Percentiles rank a stretch among this genome's conserved stretches.
Conservation (phyloP, 306 rosid species). For the Pyrus betulifolia region DNA sequence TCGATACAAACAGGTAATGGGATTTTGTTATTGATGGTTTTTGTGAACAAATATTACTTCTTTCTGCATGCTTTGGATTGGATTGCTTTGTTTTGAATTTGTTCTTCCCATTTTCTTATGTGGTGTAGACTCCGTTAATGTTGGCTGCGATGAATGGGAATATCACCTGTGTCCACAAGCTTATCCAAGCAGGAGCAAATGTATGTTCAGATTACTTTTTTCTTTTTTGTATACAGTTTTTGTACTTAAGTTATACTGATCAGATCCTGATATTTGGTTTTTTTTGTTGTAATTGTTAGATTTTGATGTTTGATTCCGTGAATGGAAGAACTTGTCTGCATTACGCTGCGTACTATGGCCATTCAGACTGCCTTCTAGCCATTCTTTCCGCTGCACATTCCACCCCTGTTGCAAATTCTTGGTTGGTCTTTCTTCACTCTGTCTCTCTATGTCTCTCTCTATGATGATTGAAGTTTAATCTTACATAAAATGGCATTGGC, state of each 20-base stretch:
- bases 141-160: conserved; percentile 84
- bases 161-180: conserved; percentile 52
- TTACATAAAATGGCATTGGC: conserved; percentile 14
- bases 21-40: background rate
- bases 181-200: conserved; percentile 79
- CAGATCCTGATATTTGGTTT: conserved; percentile 7
- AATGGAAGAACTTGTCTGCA: conserved; percentile 81
- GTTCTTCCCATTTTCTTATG: background rate
- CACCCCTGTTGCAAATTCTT: conserved; percentile 62
- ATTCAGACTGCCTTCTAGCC: conserved; percentile 65
- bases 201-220: conserved; percentile 27
- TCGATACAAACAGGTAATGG: conserved; percentile 59
- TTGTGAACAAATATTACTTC: background rate
- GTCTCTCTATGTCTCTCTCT: background rate
- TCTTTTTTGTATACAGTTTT: background rate
- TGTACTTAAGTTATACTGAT: background rate
- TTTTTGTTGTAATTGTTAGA: conserved; percentile 34
- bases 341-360: conserved; percentile 76
- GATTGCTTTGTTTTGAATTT: background rate
- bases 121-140: conserved; percentile 70
- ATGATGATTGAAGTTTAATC: background rate
- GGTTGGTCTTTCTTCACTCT: conserved; percentile 32
- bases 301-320: conserved; percentile 75
- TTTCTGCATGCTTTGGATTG: background rate
- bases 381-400: conserved; percentile 75